Percentiles rank a stretch among this genome's conserved stretches.
Evolutionary conservation across 257 asterid genomes (phyloP).

Genomic region (Salvia rosmarinus): DNA sequence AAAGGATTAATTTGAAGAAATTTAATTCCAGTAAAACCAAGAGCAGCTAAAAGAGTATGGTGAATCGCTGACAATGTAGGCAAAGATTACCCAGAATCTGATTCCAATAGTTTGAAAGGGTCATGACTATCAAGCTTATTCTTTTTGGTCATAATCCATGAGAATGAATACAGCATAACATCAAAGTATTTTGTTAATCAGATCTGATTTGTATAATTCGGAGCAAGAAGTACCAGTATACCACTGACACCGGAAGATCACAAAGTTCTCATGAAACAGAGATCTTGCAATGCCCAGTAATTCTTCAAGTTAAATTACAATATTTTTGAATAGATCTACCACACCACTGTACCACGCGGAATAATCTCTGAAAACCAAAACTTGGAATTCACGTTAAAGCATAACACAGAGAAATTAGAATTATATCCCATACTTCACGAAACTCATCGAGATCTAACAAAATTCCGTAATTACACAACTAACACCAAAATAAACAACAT

Average conservation of each 20-base stretch:
- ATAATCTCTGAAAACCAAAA: constrained; percentile 28
- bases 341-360: constrained; percentile 16
- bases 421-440: not conserved
- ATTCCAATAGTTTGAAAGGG: not conserved
- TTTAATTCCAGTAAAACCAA: not conserved
- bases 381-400: constrained; percentile 24
- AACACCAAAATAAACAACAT: constrained; percentile 20
- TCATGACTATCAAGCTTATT: constrained; percentile 1
- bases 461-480: constrained; percentile 4
- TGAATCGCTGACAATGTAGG: not conserved
- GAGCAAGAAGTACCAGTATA: not conserved
- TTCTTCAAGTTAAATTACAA: constrained; percentile 4
- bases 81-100: constrained; percentile 14
- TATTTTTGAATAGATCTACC: constrained; percentile 31
- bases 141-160: constrained; percentile 12
- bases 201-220: constrained; percentile 13
- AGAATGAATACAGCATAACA: not conserved
- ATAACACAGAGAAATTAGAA: constrained; percentile 9
- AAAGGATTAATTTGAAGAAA: not conserved
- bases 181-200: not conserved
- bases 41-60: constrained; percentile 5
- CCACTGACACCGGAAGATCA: not conserved
- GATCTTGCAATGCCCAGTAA: not conserved
- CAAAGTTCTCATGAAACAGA: not conserved
- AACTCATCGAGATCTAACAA: constrained; percentile 28